These are phyloP conservation scores for Ogataea methanolica DNA, from an alignment of 805 yeast species.

Conservation along the genomic window DNA sequence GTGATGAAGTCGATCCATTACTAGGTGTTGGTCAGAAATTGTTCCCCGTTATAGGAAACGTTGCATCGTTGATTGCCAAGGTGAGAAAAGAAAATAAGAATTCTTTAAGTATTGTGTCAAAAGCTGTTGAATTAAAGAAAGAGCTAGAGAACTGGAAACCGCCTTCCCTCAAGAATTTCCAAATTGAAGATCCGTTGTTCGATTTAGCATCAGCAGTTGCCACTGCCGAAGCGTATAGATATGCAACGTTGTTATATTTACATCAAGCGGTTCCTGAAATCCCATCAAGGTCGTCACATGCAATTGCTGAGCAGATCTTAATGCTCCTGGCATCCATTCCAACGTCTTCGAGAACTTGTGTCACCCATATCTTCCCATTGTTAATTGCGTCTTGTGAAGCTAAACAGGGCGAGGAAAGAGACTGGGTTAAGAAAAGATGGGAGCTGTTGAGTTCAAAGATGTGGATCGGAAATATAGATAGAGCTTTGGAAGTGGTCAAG, in stretches of 20 bases:
- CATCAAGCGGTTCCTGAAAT: conserved; percentile 72
- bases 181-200: conserved; percentile 42
- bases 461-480: conserved; percentile 64
- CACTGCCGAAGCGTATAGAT: conserved; percentile 67
- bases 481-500: conserved; percentile 62
- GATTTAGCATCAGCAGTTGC: conserved; percentile 59
- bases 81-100: conserved; percentile 38
- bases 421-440: conserved; percentile 62
- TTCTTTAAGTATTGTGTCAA: conserved; percentile 43
- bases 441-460: conserved; percentile 43
- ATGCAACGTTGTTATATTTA: conserved; percentile 51
- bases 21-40: conserved; percentile 64
- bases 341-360: conserved; percentile 47
- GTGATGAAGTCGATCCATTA: conserved; percentile 52
- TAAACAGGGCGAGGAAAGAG: conserved; percentile 49
- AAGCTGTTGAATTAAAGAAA: conserved; percentile 50
- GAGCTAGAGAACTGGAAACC: conserved; percentile 58
- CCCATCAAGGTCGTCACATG: conserved; percentile 50
- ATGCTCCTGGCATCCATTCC: conserved; percentile 62
- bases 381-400: conserved; percentile 67
- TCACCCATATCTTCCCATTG: conserved; percentile 62
- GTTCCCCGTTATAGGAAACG: conserved; percentile 61
- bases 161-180: conserved; percentile 30
- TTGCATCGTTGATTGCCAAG: conserved; percentile 49
- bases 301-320: conserved; percentile 55